Conservation (phyloP, 768 basidiomycete species). For the Hypholoma fasciculare region DNA sequence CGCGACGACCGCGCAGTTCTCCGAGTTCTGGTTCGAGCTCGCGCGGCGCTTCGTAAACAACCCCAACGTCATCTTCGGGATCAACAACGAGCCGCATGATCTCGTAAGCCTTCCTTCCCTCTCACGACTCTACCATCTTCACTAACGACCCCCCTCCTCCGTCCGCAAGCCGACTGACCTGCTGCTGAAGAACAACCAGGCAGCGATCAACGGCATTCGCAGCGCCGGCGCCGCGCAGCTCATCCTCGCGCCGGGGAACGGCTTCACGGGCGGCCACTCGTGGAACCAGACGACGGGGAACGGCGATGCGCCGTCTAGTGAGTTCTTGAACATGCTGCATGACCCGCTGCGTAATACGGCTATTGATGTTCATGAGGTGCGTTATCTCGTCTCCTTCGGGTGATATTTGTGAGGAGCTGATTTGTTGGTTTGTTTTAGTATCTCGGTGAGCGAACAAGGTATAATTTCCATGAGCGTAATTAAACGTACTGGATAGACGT, state of each 20-base stretch:
- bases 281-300: constrained; percentile 38
- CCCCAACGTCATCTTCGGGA: constrained; percentile 45
- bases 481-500: constrained; percentile 23
- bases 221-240: constrained; percentile 38
- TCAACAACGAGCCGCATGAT: constrained; percentile 48
- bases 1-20: constrained; percentile 43
- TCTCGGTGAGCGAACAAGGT: neutral
- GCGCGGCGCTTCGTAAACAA: constrained; percentile 39
- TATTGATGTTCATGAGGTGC: constrained; percentile 47
- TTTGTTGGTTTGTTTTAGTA: constrained; percentile 1
- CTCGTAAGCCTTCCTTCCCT: constrained; percentile 29
- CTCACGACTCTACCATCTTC: neutral
- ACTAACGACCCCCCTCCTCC: neutral
- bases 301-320: constrained; percentile 38
- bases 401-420: neutral
- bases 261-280: constrained; percentile 45
- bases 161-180: constrained; percentile 35
- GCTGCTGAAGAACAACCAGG: constrained; percentile 42
- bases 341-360: constrained; percentile 43
- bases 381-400: neutral
- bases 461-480: neutral
- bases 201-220: constrained; percentile 44
- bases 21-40: constrained; percentile 42
- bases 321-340: constrained; percentile 38
- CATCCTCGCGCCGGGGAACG: constrained; percentile 48